Base-by-base conservation (phyloP, 768 basidiomycete genomes). In the Trametes elegans region DNA sequence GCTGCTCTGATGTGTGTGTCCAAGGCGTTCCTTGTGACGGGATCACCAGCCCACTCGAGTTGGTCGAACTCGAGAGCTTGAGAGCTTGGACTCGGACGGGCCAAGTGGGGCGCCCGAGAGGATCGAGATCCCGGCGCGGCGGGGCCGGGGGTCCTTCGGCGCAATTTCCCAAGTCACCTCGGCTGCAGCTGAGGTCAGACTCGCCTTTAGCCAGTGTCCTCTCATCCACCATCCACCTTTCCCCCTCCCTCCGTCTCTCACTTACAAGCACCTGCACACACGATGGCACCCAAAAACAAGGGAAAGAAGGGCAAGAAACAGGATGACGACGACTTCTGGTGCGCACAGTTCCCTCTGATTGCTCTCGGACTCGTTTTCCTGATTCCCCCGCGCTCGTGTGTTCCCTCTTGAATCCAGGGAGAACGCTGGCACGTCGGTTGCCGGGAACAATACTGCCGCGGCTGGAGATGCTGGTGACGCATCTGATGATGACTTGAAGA, bases 321-420 rank as follows among this genome's bases (percentile, higher is more conserved):
- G 39, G 84, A 87, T 62, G 92, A 95, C 60, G 90, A 92, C 64
- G 85, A 81, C 34, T 89, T 80, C 73, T 96, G 93, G 93, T 91
- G 44, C 29, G 75, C 55, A 13, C 29, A 16, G 32, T 38, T 24
- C 35, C 43, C 35, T 38, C 38, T 36, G 7, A 13, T 13, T 40
- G 5, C 21, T 24, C 29, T 23, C 58, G 57, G 74, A 61, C 48
- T 44, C 49, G 52, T 47, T 36, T 38, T 31, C 40, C 59, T 34
- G 49, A 60, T 64, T 26, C 24, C 9, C 10, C 8, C 29, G 54
- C 54, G 57, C 40, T 49, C 41, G 18, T 21, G 39, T 26, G 47
- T 36, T 23, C 16, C 10, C 14, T n/a, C 13, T 27, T 29, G 27
- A 42, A 49, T 59, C 48, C 34, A 88, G 85, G 85, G 86, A 83